Conservation (phyloP, 2,329 filamentous ascomycete species). For the Atkinsonella hypoxylon region DNA sequence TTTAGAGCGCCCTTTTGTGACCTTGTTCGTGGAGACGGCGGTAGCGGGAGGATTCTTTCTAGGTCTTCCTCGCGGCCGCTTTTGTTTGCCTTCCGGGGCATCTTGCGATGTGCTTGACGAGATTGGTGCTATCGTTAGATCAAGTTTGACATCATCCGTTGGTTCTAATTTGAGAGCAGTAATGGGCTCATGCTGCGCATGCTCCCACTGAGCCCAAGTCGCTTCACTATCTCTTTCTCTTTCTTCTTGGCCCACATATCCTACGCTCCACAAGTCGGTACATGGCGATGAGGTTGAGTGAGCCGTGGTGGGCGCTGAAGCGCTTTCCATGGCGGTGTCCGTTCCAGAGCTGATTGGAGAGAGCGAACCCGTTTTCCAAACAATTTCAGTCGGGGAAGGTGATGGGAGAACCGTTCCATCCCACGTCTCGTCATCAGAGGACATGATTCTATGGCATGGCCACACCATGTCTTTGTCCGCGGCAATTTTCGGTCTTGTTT, state of each 20-base stretch:
- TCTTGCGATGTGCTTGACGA: constrained; percentile 11
- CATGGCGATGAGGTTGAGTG: constrained; percentile 36
- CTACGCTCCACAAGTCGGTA: constrained; percentile 31
- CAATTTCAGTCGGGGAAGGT: constrained; percentile 20
- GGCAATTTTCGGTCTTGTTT: constrained; percentile 29
- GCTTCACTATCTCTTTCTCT: constrained; percentile 28
- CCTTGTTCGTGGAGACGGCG: constrained; percentile 47
- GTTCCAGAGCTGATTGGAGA: constrained; percentile 42
- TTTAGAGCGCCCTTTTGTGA: constrained; percentile 65
- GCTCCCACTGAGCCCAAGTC: constrained; percentile 41
- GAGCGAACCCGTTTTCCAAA: constrained; percentile 33
- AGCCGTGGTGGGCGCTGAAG: constrained; percentile 28
- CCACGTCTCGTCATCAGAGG: constrained; percentile 28
- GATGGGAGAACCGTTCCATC: constrained; percentile 17
- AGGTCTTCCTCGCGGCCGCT: constrained; percentile 66
- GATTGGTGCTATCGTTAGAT: constrained; percentile 32
- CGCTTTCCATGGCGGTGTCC: constrained; percentile 28
- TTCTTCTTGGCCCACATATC: constrained; percentile 26
- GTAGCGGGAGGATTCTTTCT: constrained; percentile 64
- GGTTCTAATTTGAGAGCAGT: constrained; percentile 45
- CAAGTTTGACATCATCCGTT: constrained; percentile 41
- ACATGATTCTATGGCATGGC: constrained; percentile 33
- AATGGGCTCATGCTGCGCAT: constrained; percentile 31
- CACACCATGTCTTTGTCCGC: constrained; percentile 32
- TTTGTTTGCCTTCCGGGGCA: constrained; percentile 30